Base-by-base conservation (phyloP, 345 rosid species). In the Brassica rapa region DNA sequence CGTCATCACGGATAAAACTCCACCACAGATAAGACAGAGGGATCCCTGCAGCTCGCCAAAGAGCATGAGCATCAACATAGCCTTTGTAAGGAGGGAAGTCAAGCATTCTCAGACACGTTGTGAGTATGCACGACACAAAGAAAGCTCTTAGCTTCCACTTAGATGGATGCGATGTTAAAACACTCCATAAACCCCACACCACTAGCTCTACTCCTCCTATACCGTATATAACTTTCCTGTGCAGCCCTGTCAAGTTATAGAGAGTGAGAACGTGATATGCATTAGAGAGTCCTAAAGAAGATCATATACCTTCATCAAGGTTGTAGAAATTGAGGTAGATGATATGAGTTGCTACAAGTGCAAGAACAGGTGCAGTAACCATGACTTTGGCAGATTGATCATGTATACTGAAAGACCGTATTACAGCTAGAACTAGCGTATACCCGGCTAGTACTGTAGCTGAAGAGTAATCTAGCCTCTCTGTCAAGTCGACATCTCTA, bases 1-100 rank as follows among this genome's bases (percentile, higher is more conserved):
- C 93, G 41, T 94, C 97, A 29, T 92, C 96, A 70, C 89, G 84
- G 70, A 87, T 84, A 78, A 94, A 92, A 82, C 97, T 90, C 98
- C 98, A 94, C 88, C 90, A 90, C 15, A 92, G 73, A 77, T 88
- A 94, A n/a, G 93, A 79, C 15, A 94, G 88, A n/a, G 94, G 96
- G 76, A 94, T 84, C 61, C 85, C 81, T 3, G 86, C 76, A 12
- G 88, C 88, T 49, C 90, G 89, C 94, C 96, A 88, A 35, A 92
- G 86, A 33, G 91, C 89, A 12, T 86, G 93, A 57, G 98, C 88
- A 81, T 94, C 98, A 0, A 94, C 75, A 27, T 72, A 86, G 74
- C 97, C 92, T 37, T 65, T 14, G 75, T 86, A 88, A 0, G 98
- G 96, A 9, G 96, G 91, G 77, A 94, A 94, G 78, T 94, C 97